phyloP scores from a whole-genome alignment of 2,329 filamentous ascomycete genomes.

The Raffaelea albimanens region DNA sequence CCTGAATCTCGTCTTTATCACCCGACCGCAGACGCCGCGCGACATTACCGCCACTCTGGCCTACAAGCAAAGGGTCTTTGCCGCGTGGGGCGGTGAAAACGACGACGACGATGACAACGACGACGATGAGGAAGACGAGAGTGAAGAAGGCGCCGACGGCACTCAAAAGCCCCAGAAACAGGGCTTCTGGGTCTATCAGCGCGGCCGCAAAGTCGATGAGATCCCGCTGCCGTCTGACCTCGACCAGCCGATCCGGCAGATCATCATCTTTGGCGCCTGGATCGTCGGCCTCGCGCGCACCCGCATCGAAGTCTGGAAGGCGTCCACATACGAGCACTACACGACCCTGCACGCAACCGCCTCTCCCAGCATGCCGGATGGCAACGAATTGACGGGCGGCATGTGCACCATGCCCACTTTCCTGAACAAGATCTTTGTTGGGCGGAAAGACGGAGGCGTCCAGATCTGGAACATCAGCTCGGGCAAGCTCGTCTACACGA shows the following conservation, averaged over 20 bases:
- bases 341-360: constrained; percentile 64
- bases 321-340: constrained; percentile 74
- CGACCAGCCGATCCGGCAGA: constrained; percentile 62
- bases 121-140: not conserved
- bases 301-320: constrained; percentile 83
- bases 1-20: constrained; percentile 88
- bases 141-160: no score
- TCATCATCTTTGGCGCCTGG: constrained; percentile 85
- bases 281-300: constrained; percentile 70
- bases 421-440: constrained; percentile 91
- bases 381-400: constrained; percentile 64
- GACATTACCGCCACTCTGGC: constrained; percentile 78
- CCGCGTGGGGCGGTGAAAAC: constrained; percentile 67
- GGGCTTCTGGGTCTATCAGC: constrained; percentile 85
- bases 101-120: constrained; percentile 2
- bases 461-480: constrained; percentile 98
- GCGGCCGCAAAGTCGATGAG: constrained; percentile 75
- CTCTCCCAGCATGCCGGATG: constrained; percentile 42
- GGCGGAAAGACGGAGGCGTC: constrained; percentile 75
- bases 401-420: constrained; percentile 88
- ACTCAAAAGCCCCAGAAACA: constrained; percentile 29
- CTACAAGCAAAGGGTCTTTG: constrained; percentile 79
- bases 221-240: constrained; percentile 58
- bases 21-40: constrained; percentile 76
- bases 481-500: constrained; percentile 81